Evolutionary conservation across 306 rosid genomes (phyloP).

Genomic region (Lablab purpureus): DNA sequence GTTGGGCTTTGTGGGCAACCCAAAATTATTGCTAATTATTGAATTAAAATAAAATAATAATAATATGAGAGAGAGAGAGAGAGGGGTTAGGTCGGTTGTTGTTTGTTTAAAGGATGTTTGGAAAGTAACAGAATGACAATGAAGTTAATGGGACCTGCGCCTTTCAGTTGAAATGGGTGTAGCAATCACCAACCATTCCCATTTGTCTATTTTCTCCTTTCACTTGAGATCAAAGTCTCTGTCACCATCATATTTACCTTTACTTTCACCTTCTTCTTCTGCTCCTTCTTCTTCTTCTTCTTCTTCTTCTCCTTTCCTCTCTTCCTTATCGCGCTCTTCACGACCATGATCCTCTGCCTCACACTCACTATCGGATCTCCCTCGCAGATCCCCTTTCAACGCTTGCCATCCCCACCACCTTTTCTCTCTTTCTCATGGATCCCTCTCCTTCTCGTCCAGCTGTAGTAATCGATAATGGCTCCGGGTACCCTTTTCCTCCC

Average conservation of each 20-base stretch:
- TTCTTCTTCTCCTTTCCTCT: neutral
- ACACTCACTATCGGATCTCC: slow-evolving; percentile 69
- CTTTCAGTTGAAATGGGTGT: slow-evolving; percentile 63
- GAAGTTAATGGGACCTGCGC: slow-evolving; percentile 46
- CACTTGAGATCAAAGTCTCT: slow-evolving; percentile 78
- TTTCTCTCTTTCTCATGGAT: slow-evolving; percentile 71
- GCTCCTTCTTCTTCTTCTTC: neutral
- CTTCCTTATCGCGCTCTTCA: slow-evolving; percentile 51
- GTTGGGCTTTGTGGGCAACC: neutral
- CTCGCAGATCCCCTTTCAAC: slow-evolving; percentile 70
- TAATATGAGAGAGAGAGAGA: neutral
- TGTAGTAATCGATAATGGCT: slow-evolving; percentile 95
- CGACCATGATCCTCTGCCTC: slow-evolving; percentile 78
- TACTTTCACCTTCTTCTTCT: slow-evolving; percentile 14
- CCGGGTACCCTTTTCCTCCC: slow-evolving; percentile 66
- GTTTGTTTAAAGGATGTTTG: slow-evolving; percentile 36
- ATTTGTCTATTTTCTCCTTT: slow-evolving; percentile 65
- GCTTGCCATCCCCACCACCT: slow-evolving; percentile 26
- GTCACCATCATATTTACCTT: slow-evolving; percentile 48
- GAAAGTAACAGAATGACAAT: slow-evolving; percentile 28
- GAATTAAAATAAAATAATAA: neutral
- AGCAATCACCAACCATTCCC: slow-evolving; percentile 52
- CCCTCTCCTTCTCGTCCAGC: slow-evolving; percentile 93
- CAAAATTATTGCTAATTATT: neutral
- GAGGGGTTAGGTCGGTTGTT: neutral